Base-by-base conservation (phyloP, 176 grass and related monocot genomes). In the Aegilops sharonensis region DNA sequence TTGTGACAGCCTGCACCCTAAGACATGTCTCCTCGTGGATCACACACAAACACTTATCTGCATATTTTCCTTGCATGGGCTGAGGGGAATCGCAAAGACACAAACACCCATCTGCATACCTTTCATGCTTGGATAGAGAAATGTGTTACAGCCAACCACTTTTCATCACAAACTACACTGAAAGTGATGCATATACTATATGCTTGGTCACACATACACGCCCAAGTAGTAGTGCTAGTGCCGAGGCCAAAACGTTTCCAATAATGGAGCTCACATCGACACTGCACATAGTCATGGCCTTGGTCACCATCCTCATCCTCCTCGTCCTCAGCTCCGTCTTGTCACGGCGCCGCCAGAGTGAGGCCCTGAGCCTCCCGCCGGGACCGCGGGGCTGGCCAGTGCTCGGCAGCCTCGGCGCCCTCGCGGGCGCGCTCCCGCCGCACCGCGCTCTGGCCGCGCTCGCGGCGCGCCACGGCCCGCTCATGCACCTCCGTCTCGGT, bases 401-500 rank as follows among this genome's bases (percentile, higher is more conserved):
- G 70, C 63, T 95, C 83, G 91, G 93, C 36, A 93, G 85, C 54
- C 91, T 95, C 48, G 71, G 6, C 47, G 75, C 63, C 30, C 56
- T 89, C 27, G 57, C 89, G 0, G 80, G 91, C 64, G 3, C 54
- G 24, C 45, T 84, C 29, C 93, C 90, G n/a, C 93, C 88, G 17
- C 88, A 93, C 88, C 89, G 89, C 68, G 89, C 86, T 15, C 80
- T 95, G 32, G 83, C 89, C 3, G 80, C 8, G 34, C 86, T 93
- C 21, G 68, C 86, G 2, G 67, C 79, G 47, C 85, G 92, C 60
- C 80, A 95, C 68, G 91, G 93, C 37, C 71, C 86, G 27, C 84
- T 95, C 64, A 91, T 95, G 89, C 78, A 87, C 84, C 91, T 93
- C 47, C 86, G 83, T 2, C 90, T 93, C 25, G 94, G 94, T 31